Evolutionary conservation across 495 filamentous ascomycete species (phyloP), one percentile per base, ranked within the genome.

Genomic region (Talaromyces liani): DNA sequence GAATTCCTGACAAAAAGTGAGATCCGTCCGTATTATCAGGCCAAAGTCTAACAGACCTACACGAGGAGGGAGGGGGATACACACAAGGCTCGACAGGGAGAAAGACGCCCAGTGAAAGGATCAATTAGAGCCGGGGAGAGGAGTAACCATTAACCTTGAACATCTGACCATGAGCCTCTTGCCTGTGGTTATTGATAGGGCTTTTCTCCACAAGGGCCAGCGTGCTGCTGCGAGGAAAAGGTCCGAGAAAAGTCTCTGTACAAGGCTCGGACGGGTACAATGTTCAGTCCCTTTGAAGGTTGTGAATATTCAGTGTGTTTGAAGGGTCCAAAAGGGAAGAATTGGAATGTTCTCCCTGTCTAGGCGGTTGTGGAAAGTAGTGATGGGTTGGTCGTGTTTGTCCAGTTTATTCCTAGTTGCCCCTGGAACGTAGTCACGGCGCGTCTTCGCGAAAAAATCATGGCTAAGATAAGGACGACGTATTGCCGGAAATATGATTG

Each of bases 151-250:
- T 6, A 58, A 36, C 8, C 56, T 22, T 36, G 31, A 36, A n/a
- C 56, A n/a, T 6, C 49, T 20, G 49, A 20, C 18, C n/a, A 9
- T 20, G 49, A 25, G 18, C 18, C 7, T 20, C 20, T 53, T 8
- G 33, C 12, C 49, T 10, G 49, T 22, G 22, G 36, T 20, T 49
- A 20, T 14, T 14, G 7, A 41, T 16, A 49, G 45, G 45, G 45
- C 16, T 22, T 49, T 16, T 49, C n/a, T 49, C n/a, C 45, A 20
- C 36, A 41, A 41, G 6, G 45, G 51, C n/a, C 22, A n/a, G 51
- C 51, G 51, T 55, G 51, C 25, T 20, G 25, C 51, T 27, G 51
- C 51, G 51, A 55, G 51, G 51, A 29, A 55, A 55, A 55, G 51
- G 20, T n/a, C 51, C 51, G 51, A 55, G 51, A 55, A 55, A 53